Conservation (phyloP, 2,329 filamentous ascomycete genomes). For the Didymella exigua region DNA sequence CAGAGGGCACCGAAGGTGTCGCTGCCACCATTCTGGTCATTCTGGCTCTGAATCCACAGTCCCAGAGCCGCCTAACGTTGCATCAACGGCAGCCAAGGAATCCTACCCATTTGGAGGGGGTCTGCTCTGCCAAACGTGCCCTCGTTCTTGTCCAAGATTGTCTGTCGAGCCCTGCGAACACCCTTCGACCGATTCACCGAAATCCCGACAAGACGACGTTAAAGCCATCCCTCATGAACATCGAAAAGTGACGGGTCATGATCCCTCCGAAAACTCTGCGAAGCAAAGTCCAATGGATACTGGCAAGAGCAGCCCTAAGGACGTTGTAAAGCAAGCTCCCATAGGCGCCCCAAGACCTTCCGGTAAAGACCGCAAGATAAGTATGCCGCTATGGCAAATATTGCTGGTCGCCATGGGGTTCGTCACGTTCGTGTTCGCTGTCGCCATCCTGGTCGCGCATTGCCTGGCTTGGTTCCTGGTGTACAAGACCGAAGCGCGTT, state of each 20-base stretch:
- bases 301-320: not conserved
- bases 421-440: slow-evolving; percentile 24
- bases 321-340: not conserved
- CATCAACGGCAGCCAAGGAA: not conserved
- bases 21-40: not conserved
- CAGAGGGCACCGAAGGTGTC: not conserved
- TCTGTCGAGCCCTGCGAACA: not conserved
- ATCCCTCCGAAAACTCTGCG: not conserved
- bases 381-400: not conserved
- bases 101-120: not conserved
- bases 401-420: slow-evolving; percentile 14
- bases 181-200: no score
- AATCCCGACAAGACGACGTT: no score
- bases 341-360: not conserved
- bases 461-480: slow-evolving; percentile 37
- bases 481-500: slow-evolving; percentile 36
- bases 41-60: not conserved
- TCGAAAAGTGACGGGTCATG: no score
- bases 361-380: not conserved
- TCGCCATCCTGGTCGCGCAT: slow-evolving; percentile 34
- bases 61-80: not conserved
- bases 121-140: not conserved
- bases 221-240: not conserved
- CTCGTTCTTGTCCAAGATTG: no score
- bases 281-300: not conserved